These are phyloP conservation scores for Fragilaria crotonensis DNA, from an alignment of 108 stramenopile species.

Conservation along the genomic window DNA sequence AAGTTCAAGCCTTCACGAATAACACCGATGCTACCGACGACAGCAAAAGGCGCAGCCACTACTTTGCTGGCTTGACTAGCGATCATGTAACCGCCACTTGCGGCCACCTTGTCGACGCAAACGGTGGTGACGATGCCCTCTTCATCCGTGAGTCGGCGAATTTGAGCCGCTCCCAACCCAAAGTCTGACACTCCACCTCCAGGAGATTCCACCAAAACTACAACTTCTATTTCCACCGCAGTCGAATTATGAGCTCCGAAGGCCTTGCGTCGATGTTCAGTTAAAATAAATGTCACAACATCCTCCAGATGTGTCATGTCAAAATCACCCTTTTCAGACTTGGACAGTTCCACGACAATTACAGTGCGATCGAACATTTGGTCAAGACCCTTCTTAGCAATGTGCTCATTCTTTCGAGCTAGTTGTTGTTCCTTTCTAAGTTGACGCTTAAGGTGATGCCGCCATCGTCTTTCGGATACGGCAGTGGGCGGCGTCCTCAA, in stretches of 20 bases:
- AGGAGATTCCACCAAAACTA: constrained; percentile 51
- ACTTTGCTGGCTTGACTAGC: constrained; percentile 58
- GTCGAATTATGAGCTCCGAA: constrained; percentile 28
- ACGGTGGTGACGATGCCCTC: constrained; percentile 38
- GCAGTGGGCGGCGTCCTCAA: constrained; percentile 44
- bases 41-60: constrained; percentile 75
- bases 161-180: constrained; percentile 68
- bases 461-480: constrained; percentile 10
- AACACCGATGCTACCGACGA: constrained; percentile 75
- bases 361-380: constrained; percentile 43
- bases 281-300: constrained; percentile 54
- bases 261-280: constrained; percentile 41
- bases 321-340: constrained; percentile 26
- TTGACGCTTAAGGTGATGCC: constrained; percentile 9
- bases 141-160: constrained; percentile 44
- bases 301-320: constrained; percentile 52
- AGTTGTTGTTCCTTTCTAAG: background rate
- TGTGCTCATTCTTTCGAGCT: background rate
- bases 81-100: constrained; percentile 22
- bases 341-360: constrained; percentile 53
- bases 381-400: background rate
- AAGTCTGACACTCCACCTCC: constrained; percentile 70
- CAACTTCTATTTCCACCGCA: constrained; percentile 42
- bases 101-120: constrained; percentile 26
- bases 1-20: constrained; percentile 64